A percentile compares a stretch with the other conserved stretches of the same genome.
Evolutionary conservation across 2,329 filamentous ascomycete genomes (phyloP).

Genomic region (Venturia effusa): DNA sequence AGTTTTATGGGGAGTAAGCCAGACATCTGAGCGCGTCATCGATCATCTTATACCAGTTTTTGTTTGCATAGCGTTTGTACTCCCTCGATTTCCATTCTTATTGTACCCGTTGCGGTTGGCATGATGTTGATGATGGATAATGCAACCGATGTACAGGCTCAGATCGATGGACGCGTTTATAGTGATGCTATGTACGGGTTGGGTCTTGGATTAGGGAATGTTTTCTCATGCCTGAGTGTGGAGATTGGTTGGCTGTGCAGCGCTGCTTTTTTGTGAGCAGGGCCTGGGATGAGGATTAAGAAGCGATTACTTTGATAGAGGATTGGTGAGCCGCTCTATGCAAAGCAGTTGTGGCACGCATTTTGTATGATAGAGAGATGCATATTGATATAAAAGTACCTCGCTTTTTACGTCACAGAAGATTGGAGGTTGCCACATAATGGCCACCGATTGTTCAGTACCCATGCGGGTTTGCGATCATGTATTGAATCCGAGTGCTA

Average conservation of each 20-base stretch:
- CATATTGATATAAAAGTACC: background rate
- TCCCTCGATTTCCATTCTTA: background rate
- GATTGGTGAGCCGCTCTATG: background rate
- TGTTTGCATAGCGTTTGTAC: slow-evolving; percentile 6
- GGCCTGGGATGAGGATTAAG: background rate
- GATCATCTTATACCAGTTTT: background rate
- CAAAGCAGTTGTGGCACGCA: background rate
- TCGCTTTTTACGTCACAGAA: background rate
- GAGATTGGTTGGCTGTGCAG: background rate
- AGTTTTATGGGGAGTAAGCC: background rate
- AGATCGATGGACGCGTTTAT: background rate
- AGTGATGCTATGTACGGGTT: background rate
- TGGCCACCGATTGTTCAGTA: no score
- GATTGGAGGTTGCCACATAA: no score
- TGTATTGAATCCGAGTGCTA: no score
- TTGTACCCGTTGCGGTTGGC: background rate
- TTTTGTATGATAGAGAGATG: background rate
- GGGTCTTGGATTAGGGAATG: background rate
- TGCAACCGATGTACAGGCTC: background rate
- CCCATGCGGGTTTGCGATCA: no score
- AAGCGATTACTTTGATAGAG: background rate
- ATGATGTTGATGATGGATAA: background rate
- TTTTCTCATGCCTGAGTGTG: background rate
- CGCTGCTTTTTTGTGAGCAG: background rate
- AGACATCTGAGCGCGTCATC: background rate